Base-by-base conservation (phyloP, 2,329 filamentous ascomycete genomes). In the Microdochium paspali region DNA sequence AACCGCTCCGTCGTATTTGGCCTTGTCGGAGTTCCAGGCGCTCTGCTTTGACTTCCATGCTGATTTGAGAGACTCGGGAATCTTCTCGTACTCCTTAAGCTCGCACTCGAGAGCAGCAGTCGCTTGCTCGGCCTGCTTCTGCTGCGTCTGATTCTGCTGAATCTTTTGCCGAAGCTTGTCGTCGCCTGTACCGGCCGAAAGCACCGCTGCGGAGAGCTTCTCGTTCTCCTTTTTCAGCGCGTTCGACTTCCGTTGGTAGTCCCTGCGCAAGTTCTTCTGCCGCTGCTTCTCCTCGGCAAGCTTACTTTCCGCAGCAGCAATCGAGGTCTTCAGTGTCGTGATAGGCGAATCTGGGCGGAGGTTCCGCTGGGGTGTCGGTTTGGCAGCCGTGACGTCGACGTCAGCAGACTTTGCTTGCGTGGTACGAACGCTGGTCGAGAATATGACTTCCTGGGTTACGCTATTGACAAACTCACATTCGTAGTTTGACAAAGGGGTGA, bases 401-500 rank as follows among this genome's bases (percentile, higher is more conserved):
- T 72, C 68, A 24, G 65, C 59, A 39, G 64, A 68, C 49, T 70
- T 70, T 47, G 77, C 76, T 51, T 73, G 71, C 6, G 73, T 66
- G 6, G 85, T 89, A 60, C 84, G 78, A 52, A 90, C 77, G 64
- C 80, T 87, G 6, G 83, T 82, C 24, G 82, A 80, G 60, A 86
- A 88, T 52, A 90, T 70, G 48, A 87, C 71, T 56, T 79, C 69
- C 51, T 81, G 75, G 50, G 82, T 84, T 24, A 70, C 69, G 39
- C 79, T 82, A 62, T 84, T 79, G 49, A 90, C 77, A 61, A 90
- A 87, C 62, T 91, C 85, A 65, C 81, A 87, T 53, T 82, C 79
- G 65, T 90, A 91, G 65, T 83, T 89, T 49, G 84, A 87, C 55
- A 84, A 72, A 7, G 87, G 83, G 18, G 85, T 77, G 46, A 84